Evolutionary conservation across 2,329 filamentous ascomycete species (phyloP), one percentile per base, ranked within the genome.

Genomic region (Calycina herbarum): DNA sequence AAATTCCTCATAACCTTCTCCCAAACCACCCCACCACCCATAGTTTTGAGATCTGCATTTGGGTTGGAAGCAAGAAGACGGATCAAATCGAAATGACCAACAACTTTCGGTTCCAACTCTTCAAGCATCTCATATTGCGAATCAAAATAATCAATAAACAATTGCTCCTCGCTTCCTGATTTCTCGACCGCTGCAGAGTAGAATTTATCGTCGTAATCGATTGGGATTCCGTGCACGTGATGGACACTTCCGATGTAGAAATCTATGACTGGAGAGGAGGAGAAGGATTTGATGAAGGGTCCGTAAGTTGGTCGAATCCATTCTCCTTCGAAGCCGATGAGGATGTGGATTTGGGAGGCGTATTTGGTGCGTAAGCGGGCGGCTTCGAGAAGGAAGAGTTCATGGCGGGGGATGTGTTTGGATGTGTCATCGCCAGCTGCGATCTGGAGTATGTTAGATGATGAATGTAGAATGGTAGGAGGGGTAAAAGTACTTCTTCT

Each of bases 31-130:
- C 51, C 51, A 2, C 81, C 77, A 82, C 86, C 88, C 67, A 70
- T 65, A 58, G 75, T 75, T 48, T 80, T 80, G 65, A 93, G 81
- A 69, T 88, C 86, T 48, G 84, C 77, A 59, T 85, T 85, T 0
- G 90, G 89, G 24, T 90, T 82, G 65, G 87, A 84, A 72, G 91
- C 93, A 76, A 95, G 83, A 69, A 99, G 80, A 13, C 94, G 83
- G 63, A 98, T 90, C 24, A 99, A 85, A 79, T 99, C 95, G 76
- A 99, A 96, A 79, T 99, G 95, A 0, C 94, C 95, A 3, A 99
- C 89, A 13, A 99, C 84, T 7, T 86, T 86, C 38, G 95, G 95
- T 71, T 81, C 81, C 69, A 97, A 78, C 7, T 85, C 82, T 63
- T 79, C 78, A 58, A 99, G 82, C 94, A 99, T 96, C 24, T 88